Conservation (phyloP, 768 basidiomycete genomes). For the Suillus sp. region DNA sequence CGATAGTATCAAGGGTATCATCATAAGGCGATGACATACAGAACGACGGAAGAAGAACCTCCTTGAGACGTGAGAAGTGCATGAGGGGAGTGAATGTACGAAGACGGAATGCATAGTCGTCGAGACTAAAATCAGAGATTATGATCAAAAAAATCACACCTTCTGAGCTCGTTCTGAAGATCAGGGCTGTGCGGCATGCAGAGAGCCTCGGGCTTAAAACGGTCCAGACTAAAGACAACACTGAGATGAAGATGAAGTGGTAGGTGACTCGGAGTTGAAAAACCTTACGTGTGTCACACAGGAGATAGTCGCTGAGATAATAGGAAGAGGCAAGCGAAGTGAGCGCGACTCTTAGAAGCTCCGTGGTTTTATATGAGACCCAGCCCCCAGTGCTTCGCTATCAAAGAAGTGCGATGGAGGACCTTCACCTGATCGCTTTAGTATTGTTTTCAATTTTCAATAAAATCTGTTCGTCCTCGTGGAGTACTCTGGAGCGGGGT, state of each 20-base stretch:
- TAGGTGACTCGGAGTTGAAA: not conserved
- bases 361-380: too few species aligned
- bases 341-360: not conserved
- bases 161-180: too few species aligned
- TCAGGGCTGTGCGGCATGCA: not conserved
- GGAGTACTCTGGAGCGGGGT: too few species aligned
- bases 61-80: not conserved
- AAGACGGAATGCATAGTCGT: too few species aligned
- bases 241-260: not conserved
- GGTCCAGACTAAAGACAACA: not conserved
- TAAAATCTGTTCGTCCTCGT: too few species aligned
- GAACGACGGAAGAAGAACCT: not conserved
- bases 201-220: not conserved
- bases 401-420: too few species aligned
- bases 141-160: not conserved
- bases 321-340: not conserved
- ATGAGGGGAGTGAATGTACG: not conserved
- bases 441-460: too few species aligned
- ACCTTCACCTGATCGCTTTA: not conserved
- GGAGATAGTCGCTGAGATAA: not conserved
- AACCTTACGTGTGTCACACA: not conserved
- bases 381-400: too few species aligned
- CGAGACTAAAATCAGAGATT: not conserved
- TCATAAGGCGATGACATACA: slow-evolving; percentile 1
- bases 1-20: not conserved